Evolutionary conservation across 768 basidiomycete genomes (phyloP), one percentile per base, ranked within the genome.

Genomic region (Tremella fuciformis): DNA sequence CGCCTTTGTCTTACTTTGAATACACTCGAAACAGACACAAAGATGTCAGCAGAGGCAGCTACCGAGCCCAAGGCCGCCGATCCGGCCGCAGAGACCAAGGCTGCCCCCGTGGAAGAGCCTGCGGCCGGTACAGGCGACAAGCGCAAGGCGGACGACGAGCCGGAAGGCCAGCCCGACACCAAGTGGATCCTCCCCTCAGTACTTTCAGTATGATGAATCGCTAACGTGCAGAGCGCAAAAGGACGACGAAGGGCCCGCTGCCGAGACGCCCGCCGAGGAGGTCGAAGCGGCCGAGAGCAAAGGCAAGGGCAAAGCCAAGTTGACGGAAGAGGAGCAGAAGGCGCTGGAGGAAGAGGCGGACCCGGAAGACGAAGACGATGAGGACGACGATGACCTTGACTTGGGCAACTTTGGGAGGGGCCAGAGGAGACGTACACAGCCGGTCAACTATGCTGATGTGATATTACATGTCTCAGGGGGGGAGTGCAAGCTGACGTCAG

Each of bases 341-440:
- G 59, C 56, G 9, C 29, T 39, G 3, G 66, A 66, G 19, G 58
- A 62, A 50, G 58, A 52, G 38, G 51, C 84, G 26, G 73, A 76
- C 1, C 84, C 85, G 58, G 83, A 83, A 1, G 82, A 83, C 34
- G 82, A 84, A 4, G 58, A 52, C 29, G 51, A 85, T 25, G 73
- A 76, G 1, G 84, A 85, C 58, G 83, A 83, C 1, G 82, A 83
- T 29, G 82, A 84, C 29, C 34, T 34, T 11, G 60, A 65, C 22
- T 34, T 58, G 16, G 50, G 57, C 46, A 63, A 62, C 50, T 57
- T 69, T 39, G 51, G 52, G 7, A 13, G 41, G 34, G 57, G 64
- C 21, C 46, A 41, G n/a, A 18, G 81, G 80, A 18, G 79, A 79
- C 18, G 78, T 79, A 13, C 66, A 75, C 25, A 69, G 29, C 29